Percentiles rank a stretch among this genome's conserved stretches.
phyloP scores from a whole-genome alignment of 352 stramenopile genomes.

The Thalassiosira oceanica region DNA sequence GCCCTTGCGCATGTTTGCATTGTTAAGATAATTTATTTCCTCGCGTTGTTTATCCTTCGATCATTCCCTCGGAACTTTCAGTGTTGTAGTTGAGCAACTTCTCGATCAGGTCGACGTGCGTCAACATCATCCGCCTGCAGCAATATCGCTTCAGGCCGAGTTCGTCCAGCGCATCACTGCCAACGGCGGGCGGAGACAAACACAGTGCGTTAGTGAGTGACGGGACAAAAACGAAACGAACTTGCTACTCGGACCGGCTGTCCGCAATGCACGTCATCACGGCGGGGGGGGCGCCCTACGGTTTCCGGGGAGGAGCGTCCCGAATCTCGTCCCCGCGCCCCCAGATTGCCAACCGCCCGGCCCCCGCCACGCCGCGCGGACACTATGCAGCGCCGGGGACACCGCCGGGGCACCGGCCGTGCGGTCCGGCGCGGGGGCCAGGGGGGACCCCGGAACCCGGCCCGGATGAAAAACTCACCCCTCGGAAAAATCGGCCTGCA shows the following conservation, averaged over 20 bases:
- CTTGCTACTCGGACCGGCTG: neutral
- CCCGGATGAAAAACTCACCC: slow-evolving; percentile 61
- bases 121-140: slow-evolving; percentile 98
- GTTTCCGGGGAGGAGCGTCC: too few species aligned
- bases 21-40: too few species aligned
- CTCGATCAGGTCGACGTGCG: slow-evolving; percentile 99
- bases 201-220: slow-evolving; percentile 3
- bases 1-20: too few species aligned
- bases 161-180: slow-evolving; percentile 95
- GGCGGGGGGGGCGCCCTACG: too few species aligned
- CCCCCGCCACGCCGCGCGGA: too few species aligned
- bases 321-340: too few species aligned
- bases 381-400: neutral
- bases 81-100: slow-evolving; percentile 99
- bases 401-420: neutral
- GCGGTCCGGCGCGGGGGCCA: too few species aligned
- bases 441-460: neutral
- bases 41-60: slow-evolving; percentile 7
- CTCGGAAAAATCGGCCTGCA: slow-evolving; percentile 96
- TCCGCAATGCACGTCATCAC: too few species aligned
- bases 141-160: slow-evolving; percentile 98
- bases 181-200: neutral
- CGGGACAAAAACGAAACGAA: neutral
- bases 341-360: too few species aligned
- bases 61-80: slow-evolving; percentile 61